phyloP scores from a whole-genome alignment of 139 green algal genomes.

The Edaphochlamys debaryana region DNA sequence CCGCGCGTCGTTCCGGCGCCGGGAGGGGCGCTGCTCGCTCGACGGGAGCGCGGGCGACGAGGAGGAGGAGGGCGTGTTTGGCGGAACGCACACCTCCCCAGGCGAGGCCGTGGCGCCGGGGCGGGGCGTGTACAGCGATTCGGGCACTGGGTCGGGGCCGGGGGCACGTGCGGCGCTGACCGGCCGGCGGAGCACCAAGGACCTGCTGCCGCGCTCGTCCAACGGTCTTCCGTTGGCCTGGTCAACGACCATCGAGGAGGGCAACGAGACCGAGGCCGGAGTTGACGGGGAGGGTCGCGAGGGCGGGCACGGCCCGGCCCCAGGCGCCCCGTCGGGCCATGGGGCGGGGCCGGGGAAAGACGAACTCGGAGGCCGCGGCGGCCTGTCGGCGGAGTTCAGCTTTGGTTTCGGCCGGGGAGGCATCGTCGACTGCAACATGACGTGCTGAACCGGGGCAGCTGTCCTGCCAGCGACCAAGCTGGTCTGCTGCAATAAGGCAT shows the following conservation, averaged over 20 bases:
- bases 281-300: not conserved
- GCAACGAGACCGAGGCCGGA: not conserved
- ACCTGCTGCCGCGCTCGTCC: conserved; percentile 10
- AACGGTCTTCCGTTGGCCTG: conserved; percentile 1
- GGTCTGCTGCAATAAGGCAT: too few species aligned
- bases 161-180: not conserved
- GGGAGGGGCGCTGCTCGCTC: not conserved
- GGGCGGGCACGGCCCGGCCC: too few species aligned
- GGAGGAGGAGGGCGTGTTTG: not conserved
- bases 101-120: not conserved
- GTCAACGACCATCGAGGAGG: not conserved
- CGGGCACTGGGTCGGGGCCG: not conserved
- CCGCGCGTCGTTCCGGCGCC: not conserved
- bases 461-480: too few species aligned
- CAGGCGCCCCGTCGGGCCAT: not conserved
- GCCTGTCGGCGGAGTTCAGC: too few species aligned
- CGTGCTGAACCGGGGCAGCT: too few species aligned
- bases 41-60: not conserved
- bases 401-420: too few species aligned
- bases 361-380: too few species aligned
- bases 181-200: not conserved
- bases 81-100: not conserved
- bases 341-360: too few species aligned
- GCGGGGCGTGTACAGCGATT: not conserved
- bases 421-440: too few species aligned